Base-by-base conservation (phyloP, 2,329 filamentous ascomycete genomes). In the Trichophyton mentagrophytes region DNA sequence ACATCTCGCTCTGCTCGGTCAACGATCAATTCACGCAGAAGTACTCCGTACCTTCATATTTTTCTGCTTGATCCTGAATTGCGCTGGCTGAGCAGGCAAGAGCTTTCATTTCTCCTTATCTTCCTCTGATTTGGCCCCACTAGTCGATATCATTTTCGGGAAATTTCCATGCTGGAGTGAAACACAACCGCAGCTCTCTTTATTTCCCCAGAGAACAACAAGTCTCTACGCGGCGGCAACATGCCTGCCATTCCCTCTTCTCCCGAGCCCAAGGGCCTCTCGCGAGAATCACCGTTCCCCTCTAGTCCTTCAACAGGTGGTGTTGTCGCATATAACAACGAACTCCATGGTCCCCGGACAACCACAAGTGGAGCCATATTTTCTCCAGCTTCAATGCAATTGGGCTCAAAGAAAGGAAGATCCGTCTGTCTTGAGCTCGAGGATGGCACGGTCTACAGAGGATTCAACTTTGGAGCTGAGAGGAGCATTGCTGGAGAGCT, bases 401-500 rank as follows among this genome's bases (percentile, higher is more conserved):
- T 83, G 65, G 74, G 79, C 65, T 78, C 72, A 63, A 71, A 70
- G 59, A 67, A 68, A 65, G 82, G 86, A 69, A 80, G 82, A 61
- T 80, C 88, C 70, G 82, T 95, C 78, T 88, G 87, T 73, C 87
- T 99, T 67, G 92, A 99, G 80, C 86, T 99, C 67, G 82, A 93
- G 75, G 91, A 97, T 80, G 90, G 91, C 76, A 85, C 87, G 62
- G 83, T 90, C 71, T 95, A 90, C 80, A 89, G 95, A 73, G 93
- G 93, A 68, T 90, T 89, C 80, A 96, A 90, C 82, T 99, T 99
- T 73, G 93, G 93, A 76, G 91, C 92, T 65, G 82, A 89, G 71
- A 96, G 91, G 82, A 96, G 89, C 78, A 85, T 95, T 70, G 88
- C 92, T 66, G 93, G 93, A 74, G 93, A 99, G 81, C 82, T 99